Base-by-base conservation (phyloP, 2,329 filamentous ascomycete species). In the Ceratocystis destructans region DNA sequence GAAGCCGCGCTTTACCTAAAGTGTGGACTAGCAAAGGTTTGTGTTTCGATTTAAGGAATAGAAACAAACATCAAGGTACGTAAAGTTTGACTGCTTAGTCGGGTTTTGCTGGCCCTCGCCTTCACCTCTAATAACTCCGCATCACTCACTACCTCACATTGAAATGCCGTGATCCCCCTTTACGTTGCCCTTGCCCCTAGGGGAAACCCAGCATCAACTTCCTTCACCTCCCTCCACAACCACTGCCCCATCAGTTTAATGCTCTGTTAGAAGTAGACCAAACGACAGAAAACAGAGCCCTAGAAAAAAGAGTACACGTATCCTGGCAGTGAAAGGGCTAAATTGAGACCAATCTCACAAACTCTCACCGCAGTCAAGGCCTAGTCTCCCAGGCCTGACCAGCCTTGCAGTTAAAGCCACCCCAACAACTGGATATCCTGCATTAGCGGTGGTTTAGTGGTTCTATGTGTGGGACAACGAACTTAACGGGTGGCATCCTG, bases 261-360 rank as follows among this genome's bases (percentile, higher is more conserved):
- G 2, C 8, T 2, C 22, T 53, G 55, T 2, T 25, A 57, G 10
- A 57, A 28, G 28, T 17, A 57, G 31, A 37, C 17, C 8, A 37
- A 59, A 37, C 20, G 31, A 8, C 31, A 25, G n/a, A 50, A 50
- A 22, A 50, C n/a, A 20, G 37, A 41, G 37, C 37, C 55, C 55
- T 50, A 25, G 46, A 22, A 22, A 37, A 59, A 59, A 59, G n/a
- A 59, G 55, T 33, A 59, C 55, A 59, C 25, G 55, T 59, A 59
- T 59, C 55, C 55, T 31, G n/a, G 55, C 25, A 59, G 55, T 59
- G 31, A 33, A 59, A 59, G 55, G 55, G 55, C 55, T 59, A 59
- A 59, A 59, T 59, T 59, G 55, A 59, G 55, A 59, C 55, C 55
- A 59, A 59, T 59, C 55, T 59, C 55, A 59, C 31, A 59, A 59